Percentiles rank a stretch among this genome's conserved stretches.
Evolutionary conservation across 805 yeast species (phyloP).

Genomic region (Sungouiozyma ichnusensis): DNA sequence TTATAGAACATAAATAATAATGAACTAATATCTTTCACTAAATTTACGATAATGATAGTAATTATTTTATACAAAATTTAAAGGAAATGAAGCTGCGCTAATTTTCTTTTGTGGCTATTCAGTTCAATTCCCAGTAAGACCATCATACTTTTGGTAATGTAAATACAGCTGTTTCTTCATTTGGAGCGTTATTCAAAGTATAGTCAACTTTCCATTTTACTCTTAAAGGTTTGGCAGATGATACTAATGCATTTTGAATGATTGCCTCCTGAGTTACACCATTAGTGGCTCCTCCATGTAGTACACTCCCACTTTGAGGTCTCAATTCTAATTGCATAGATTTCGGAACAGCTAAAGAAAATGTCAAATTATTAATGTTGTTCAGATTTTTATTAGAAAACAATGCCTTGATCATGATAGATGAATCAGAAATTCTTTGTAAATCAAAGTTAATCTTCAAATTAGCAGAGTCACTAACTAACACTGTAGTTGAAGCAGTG

Average conservation of each 20-base stretch:
- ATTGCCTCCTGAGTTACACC: slow-evolving; percentile 42
- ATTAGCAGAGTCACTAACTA: slow-evolving; percentile 35
- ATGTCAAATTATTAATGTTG: slow-evolving; percentile 41
- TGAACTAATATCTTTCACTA: background rate
- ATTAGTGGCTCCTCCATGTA: slow-evolving; percentile 39
- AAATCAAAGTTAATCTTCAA: slow-evolving; percentile 42
- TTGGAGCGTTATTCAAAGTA: slow-evolving; percentile 35
- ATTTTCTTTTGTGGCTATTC: background rate
- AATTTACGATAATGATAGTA: too few species aligned
- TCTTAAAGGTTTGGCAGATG: slow-evolving; percentile 37
- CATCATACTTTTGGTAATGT: slow-evolving; percentile 27
- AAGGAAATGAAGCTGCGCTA: too few species aligned
- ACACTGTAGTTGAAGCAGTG: slow-evolving; percentile 13
- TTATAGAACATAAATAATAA: too few species aligned
- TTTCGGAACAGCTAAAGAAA: slow-evolving; percentile 65
- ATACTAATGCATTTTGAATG: slow-evolving; percentile 29
- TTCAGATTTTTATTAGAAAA: slow-evolving; percentile 42
- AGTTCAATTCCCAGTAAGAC: too few species aligned
- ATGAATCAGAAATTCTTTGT: slow-evolving; percentile 28
- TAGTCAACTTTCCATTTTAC: slow-evolving; percentile 69
- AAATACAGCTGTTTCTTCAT: slow-evolving; percentile 50
- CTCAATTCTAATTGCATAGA: slow-evolving; percentile 44
- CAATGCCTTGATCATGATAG: slow-evolving; percentile 36
- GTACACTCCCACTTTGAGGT: slow-evolving; percentile 48
- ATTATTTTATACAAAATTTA: too few species aligned